Conservation (phyloP, 1,284 basidiomycete genomes). For the Ustilago tritici region DNA sequence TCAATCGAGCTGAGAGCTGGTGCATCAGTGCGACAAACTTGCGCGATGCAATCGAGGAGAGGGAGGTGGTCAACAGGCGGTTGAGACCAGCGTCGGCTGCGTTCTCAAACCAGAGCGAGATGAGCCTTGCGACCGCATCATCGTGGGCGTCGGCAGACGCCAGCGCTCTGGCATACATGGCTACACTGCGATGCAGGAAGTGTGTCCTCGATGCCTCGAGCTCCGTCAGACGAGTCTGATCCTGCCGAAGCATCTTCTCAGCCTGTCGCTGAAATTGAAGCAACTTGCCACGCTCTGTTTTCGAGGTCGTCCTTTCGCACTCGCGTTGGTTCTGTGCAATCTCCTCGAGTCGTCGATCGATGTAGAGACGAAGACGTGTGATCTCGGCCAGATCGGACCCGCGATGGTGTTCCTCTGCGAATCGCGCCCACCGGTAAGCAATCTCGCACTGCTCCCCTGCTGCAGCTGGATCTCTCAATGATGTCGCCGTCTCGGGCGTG, state of each 20-base stretch:
- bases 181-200: conserved; percentile 81
- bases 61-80: conserved; percentile 72
- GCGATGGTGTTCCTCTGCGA: conserved; percentile 88
- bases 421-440: conserved; percentile 84
- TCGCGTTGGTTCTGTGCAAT: conserved; percentile 76
- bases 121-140: conserved; percentile 80
- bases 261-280: conserved; percentile 47
- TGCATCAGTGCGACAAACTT: conserved; percentile 92
- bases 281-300: conserved; percentile 23
- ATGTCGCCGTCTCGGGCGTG: not conserved
- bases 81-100: conserved; percentile 77
- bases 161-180: conserved; percentile 85
- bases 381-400: conserved; percentile 79
- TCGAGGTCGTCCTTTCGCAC: conserved; percentile 40
- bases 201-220: conserved; percentile 66
- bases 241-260: conserved; percentile 48
- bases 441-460: conserved; percentile 75
- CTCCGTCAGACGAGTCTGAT: conserved; percentile 43
- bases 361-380: conserved; percentile 78
- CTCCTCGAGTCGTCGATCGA: conserved; percentile 78
- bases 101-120: conserved; percentile 91
- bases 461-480: conserved; percentile 17
- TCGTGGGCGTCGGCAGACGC: conserved; percentile 79
- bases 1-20: conserved; percentile 87
- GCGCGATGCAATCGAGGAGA: conserved; percentile 81